Base-by-base conservation (phyloP, 805 yeast genomes). In the Blastobotrys mokoenaii region DNA sequence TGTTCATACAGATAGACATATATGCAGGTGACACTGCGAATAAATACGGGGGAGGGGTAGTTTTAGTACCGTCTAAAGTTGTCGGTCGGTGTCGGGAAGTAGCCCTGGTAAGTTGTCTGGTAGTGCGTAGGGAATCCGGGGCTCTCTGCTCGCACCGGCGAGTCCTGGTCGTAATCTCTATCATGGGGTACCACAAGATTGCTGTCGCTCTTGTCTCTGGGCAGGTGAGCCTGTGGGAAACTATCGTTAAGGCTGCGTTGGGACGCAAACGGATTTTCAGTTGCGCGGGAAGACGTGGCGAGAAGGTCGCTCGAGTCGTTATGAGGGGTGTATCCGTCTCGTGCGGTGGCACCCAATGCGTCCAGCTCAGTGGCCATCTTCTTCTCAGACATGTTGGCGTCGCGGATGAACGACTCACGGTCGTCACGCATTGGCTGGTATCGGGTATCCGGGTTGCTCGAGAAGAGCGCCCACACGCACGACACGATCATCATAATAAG, bases 401-500 rank as follows among this genome's bases (percentile, higher is more conserved):
- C 63, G 47, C 52, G 61, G 60, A 93, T 84, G 63, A 93, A 93
- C n/a, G 96, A 84, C 43, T 84, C 93, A 62, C 98, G 79, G 61
- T 93, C 98, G 64, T 93, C 98, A 56, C 83, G 84, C 83, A 90
- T 84, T 50, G 96, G 97, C 68, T 87, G 90, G 69, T 93, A 93
- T 56, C 95, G 77, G 8, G 90, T 79, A 65, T 93, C 98, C 44
- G 98, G 97, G 63, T 93, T 88, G 71, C 84, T 87, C 63, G 84
- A 82, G 29, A 89, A 54, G 56, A 93, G 65, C 0, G 96, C 96
- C 65, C 87, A 69, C 4, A 80, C 70, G 68, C 97, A 89, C 1
- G 96, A 84, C 33, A 88, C 78, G 55, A 93, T 80, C 39, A 96
- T 88, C 72, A 89, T 82, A 41, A 93, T 69, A 61, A 93, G 68